Evolutionary conservation across 148 eudicot genomes (phyloP).

Genomic region (Euryodendron excelsum): DNA sequence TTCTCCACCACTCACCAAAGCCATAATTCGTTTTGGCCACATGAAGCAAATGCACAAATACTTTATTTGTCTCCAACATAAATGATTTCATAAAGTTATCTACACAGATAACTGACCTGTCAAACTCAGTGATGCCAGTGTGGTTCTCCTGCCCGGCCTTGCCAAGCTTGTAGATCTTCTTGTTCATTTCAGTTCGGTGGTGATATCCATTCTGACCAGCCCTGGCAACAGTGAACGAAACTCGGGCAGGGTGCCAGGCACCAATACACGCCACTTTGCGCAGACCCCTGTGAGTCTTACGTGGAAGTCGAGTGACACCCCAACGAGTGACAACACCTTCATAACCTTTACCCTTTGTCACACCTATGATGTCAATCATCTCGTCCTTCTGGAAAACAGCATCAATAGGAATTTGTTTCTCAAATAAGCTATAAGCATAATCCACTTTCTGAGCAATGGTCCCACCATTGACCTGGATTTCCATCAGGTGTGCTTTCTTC

Average conservation of each 20-base stretch:
- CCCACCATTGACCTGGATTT: conserved; percentile 89
- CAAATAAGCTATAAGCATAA: conserved; percentile 68
- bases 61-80: background rate
- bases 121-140: conserved; percentile 61
- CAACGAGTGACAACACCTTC: conserved; percentile 90
- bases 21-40: background rate
- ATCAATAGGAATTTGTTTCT: conserved; percentile 70
- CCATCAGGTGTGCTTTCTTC: conserved; percentile 85
- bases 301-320: conserved; percentile 89
- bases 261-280: conserved; percentile 50
- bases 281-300: conserved; percentile 86
- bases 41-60: background rate
- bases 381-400: conserved; percentile 84
- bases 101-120: conserved; percentile 42
- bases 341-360: conserved; percentile 84
- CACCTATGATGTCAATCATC: conserved; percentile 84
- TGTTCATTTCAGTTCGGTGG: conserved; percentile 81
- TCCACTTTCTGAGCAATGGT: conserved; percentile 73
- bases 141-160: conserved; percentile 63
- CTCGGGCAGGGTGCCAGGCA: conserved; percentile 79
- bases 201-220: conserved; percentile 90
- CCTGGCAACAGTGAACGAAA: conserved; percentile 80
- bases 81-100: background rate
- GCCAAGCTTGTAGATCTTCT: conserved; percentile 36
- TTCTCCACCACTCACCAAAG: background rate